These are phyloP conservation scores for Metarhizium robertsii DNA, from an alignment of 2,329 filamentous ascomycete species.

Conservation along the genomic window DNA sequence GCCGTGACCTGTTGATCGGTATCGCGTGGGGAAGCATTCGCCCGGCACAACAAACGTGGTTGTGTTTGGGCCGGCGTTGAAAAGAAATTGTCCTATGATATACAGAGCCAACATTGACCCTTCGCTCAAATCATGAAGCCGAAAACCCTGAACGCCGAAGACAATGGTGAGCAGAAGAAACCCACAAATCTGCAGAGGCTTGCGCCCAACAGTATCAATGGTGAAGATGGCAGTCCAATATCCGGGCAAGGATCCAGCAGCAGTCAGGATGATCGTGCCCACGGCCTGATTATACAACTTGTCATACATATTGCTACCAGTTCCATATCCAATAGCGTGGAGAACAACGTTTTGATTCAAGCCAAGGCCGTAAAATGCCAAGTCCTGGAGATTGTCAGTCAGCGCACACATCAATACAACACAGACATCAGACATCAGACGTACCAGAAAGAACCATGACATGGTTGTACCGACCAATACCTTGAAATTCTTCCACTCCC, in stretches of 20 bases:
- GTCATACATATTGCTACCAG: constrained; percentile 54
- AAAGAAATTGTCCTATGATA: constrained; percentile 56
- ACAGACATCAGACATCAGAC: constrained; percentile 8
- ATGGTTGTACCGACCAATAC: constrained; percentile 66
- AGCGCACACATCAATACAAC: background rate
- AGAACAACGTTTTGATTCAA: constrained; percentile 70
- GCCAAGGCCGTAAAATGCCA: constrained; percentile 60
- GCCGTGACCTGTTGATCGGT: constrained; percentile 54
- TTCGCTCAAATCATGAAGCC: constrained; percentile 38
- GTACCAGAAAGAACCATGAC: constrained; percentile 69
- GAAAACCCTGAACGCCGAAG: constrained; percentile 55
- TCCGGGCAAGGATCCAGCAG: constrained; percentile 68
- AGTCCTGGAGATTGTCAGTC: constrained; percentile 37
- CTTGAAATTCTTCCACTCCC: constrained; percentile 59
- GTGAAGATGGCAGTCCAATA: constrained; percentile 70
- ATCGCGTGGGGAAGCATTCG: constrained; percentile 56
- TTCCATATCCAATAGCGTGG: constrained; percentile 60
- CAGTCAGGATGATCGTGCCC: constrained; percentile 68
- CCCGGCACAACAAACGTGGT: constrained; percentile 58
- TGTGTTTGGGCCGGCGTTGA: constrained; percentile 57
- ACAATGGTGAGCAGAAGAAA: constrained; percentile 52
- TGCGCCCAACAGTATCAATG: constrained; percentile 68
- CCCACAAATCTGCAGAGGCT: constrained; percentile 60
- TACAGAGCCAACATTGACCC: constrained; percentile 50
- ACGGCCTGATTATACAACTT: constrained; percentile 63